Conservation (phyloP, 2,329 filamentous ascomycete species). For the Gnomoniopsis smithogilvyi region DNA sequence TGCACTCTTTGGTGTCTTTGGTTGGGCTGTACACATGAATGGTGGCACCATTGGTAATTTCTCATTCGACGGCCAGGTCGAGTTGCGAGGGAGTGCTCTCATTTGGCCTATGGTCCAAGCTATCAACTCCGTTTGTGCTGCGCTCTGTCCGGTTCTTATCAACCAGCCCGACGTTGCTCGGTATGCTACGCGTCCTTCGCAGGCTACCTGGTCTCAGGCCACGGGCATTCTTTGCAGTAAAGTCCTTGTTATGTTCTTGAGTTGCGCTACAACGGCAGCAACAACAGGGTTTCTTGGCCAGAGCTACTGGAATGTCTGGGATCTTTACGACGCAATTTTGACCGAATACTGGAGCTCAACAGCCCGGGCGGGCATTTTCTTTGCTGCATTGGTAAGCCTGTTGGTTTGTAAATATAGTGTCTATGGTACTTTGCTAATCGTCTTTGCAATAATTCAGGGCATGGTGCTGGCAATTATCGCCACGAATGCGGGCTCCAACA, state of each 20-base stretch:
- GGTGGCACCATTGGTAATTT: neutral
- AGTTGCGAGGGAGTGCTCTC: constrained; percentile 2
- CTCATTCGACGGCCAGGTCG: neutral
- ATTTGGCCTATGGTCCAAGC: constrained; percentile 18
- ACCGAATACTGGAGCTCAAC: constrained; percentile 34
- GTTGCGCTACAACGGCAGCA: constrained; percentile 35
- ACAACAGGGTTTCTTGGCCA: constrained; percentile 30
- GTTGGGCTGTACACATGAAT: neutral
- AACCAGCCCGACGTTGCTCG: constrained; percentile 40
- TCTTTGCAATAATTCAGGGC: constrained; percentile 17
- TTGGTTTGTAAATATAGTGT: neutral
- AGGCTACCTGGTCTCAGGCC: constrained; percentile 29
- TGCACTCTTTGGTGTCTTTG: constrained; percentile 20
- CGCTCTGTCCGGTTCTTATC: constrained; percentile 23
- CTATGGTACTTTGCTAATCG: neutral
- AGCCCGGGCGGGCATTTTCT: constrained; percentile 36
- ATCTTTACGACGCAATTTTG: constrained; percentile 37
- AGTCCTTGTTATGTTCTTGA: constrained; percentile 37
- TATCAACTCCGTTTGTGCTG: constrained; percentile 17
- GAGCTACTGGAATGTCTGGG: constrained; percentile 42
- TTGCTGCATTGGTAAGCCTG: constrained; percentile 24
- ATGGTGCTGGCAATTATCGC: constrained; percentile 35
- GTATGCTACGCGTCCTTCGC: constrained; percentile 27
- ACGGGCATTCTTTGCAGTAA: constrained; percentile 34
- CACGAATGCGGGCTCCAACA: constrained; percentile 38